A percentile compares a stretch with the other conserved stretches of the same genome.
Conservation (phyloP, 495 filamentous ascomycete genomes). For the Hypoxylon fragiforme region DNA sequence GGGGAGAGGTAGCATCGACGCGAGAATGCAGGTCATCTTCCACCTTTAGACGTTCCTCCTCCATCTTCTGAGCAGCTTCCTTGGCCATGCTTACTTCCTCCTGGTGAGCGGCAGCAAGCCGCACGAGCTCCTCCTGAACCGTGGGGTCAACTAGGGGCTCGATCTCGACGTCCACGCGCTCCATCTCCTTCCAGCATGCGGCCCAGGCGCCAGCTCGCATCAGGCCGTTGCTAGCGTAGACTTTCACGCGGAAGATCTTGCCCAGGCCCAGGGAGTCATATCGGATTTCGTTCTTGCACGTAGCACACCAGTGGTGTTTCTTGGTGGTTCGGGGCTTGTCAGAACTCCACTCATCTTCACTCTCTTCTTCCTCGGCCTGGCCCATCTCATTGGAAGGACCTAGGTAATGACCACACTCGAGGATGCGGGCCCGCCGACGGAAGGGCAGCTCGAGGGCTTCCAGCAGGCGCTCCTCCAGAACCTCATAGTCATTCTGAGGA, state of each 20-base stretch:
- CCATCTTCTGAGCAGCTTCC: conserved; percentile 35
- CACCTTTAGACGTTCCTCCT: conserved; percentile 24
- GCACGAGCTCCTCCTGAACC: conserved; percentile 50
- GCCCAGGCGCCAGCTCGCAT: conserved; percentile 92
- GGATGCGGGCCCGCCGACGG: conserved; percentile 60
- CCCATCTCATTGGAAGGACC: conserved; percentile 49
- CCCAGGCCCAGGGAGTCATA: conserved; percentile 46
- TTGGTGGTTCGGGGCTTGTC: conserved; percentile 36
- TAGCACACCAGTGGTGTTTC: conserved; percentile 62
- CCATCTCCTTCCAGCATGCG: conserved; percentile 96
- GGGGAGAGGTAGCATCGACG: conserved; percentile 7
- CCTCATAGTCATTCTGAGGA: conserved; percentile 85
- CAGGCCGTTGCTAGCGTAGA: conserved; percentile 91
- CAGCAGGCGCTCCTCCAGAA: conserved; percentile 88
- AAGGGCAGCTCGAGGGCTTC: conserved; percentile 80
- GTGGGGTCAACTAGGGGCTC: conserved; percentile 58
- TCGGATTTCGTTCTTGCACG: conserved; percentile 57
- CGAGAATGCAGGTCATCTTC: not conserved
- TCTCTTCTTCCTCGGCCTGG: conserved; percentile 50
- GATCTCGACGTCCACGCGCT: conserved; percentile 92
- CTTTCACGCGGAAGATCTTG: conserved; percentile 79
- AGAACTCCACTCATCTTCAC: conserved; percentile 48
- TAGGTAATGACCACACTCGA: conserved; percentile 80
- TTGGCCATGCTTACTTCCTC: conserved; percentile 35
- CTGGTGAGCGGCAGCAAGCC: conserved; percentile 41